Base-by-base conservation (phyloP, 768 basidiomycete genomes). In the Pilatotrama ljubarskyi region DNA sequence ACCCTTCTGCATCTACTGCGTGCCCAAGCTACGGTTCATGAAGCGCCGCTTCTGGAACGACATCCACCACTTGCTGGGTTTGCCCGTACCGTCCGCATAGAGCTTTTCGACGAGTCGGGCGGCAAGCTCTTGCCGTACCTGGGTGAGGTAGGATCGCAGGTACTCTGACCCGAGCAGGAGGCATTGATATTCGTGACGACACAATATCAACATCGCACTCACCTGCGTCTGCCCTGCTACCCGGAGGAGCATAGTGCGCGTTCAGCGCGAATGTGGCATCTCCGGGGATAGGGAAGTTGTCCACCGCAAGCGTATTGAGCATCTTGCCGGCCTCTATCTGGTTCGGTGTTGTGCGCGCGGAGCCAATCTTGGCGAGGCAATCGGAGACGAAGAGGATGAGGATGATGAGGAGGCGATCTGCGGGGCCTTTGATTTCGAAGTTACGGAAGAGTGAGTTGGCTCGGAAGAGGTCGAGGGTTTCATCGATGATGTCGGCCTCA, bases 31-130 rank as follows among this genome's bases (percentile, higher is more conserved):
- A 71, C 92, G 87, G 77, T 93, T 92, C 92, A 94, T 94, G 84
- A 94, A 94, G 24, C 92, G 85, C 71, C 95, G 84, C 84, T 97
- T 98, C 75, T 95, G 94, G 86, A 98, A 99, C 20, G 92, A 91
- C 93, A 98, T 96, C 97, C 97, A 99, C 97, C 97, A 99, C 75
- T 99, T 99, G 81, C 91, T 97, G 5, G 97, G 95, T 73, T 92
- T 95, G 58, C 89, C 89, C 3, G 91, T 89, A 5, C 95, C 95
- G 72, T 96, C 93, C 38, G 88, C 92, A 73, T 99, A 99, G 49
- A 99, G 78, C 51, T 86, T 81, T 69, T 95, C 94, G 14, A 94
- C 84, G 50, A 99, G 75, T 29, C 97, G 85, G 9, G 87, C 81
- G 20, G 94, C 91, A 18, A 95, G 79, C 71, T 99, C 97, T 74